A percentile compares a stretch with the other conserved stretches of the same genome.
phyloP scores from a whole-genome alignment of 169 alveolate genomes.

The Plasmodium gaboni region DNA sequence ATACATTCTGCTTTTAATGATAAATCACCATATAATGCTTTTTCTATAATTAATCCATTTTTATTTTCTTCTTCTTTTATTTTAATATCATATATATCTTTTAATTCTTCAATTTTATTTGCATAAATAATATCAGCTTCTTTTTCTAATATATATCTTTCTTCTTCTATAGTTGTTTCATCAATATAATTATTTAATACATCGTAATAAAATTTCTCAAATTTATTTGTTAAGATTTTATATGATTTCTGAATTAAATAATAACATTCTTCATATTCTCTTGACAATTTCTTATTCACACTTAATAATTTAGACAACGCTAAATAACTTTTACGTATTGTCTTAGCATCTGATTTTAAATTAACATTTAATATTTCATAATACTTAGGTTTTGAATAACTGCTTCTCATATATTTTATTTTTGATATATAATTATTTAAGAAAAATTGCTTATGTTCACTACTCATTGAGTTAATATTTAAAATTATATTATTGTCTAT shows the following conservation, averaged over 20 bases:
- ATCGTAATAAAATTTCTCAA: conserved; percentile 62
- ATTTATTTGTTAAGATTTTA: conserved; percentile 35
- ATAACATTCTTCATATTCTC: conserved; percentile 62
- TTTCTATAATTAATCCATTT: conserved; percentile 65
- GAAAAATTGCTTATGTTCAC: conserved; percentile 34
- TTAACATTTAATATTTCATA: conserved; percentile 46
- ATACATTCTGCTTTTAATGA: conserved; percentile 44
- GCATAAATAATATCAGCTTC: conserved; percentile 40
- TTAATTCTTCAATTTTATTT: conserved; percentile 57
- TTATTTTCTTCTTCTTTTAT: conserved; percentile 30
- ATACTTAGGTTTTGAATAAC: conserved; percentile 20
- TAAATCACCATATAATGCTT: conserved; percentile 63
- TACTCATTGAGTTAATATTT: conserved; percentile 25
- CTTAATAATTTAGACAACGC: conserved; percentile 37
- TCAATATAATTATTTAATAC: conserved; percentile 56
- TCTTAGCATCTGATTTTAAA: conserved; percentile 29
- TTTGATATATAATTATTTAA: conserved; percentile 37
- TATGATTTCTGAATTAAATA: conserved; percentile 44
- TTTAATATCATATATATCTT: conserved; percentile 18
- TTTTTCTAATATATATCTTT: conserved; percentile 17
- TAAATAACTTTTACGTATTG: conserved; percentile 55
- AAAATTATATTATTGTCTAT: conserved; percentile 6
- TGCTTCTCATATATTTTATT: conserved; percentile 25
- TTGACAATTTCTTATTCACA: conserved; percentile 51
- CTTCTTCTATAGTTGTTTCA: conserved; percentile 16